Conservation (phyloP, 1,284 basidiomycete genomes). For the Sporisorium reilianum region DNA sequence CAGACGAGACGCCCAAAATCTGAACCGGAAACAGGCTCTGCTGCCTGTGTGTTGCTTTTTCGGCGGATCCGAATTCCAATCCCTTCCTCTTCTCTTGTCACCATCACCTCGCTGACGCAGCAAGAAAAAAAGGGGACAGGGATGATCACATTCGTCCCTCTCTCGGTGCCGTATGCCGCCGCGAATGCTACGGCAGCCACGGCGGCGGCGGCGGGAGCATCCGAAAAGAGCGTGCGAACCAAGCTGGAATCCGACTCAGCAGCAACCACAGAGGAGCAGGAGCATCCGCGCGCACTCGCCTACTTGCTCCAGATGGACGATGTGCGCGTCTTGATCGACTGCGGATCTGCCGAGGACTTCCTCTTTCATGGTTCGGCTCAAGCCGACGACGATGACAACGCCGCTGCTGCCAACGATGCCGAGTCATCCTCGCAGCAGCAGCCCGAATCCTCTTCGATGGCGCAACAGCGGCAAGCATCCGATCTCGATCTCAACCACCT, state of each 20-base stretch:
- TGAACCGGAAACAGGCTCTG: conserved; percentile 7
- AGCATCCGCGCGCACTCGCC: conserved; percentile 62
- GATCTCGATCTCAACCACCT: conserved; percentile 35
- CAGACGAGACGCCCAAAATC: conserved; percentile 2
- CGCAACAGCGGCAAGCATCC: conserved; percentile 36
- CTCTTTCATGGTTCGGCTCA: conserved; percentile 34
- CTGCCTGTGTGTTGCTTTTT: neutral
- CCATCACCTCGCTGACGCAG: neutral
- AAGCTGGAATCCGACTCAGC: conserved; percentile 33
- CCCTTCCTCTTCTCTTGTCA: neutral
- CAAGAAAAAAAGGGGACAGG: neutral
- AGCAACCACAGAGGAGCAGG: conserved; percentile 20
- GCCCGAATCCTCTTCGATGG: conserved; percentile 45
- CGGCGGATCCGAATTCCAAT: conserved; percentile 7
- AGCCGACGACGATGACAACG: neutral
- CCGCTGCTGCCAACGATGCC: neutral
- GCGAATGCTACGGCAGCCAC: conserved; percentile 7
- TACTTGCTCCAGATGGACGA: conserved; percentile 96
- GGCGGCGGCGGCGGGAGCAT: conserved; percentile 6
- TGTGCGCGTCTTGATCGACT: conserved; percentile 91
- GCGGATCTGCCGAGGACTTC: conserved; percentile 74
- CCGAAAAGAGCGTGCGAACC: conserved; percentile 30
- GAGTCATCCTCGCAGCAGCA: conserved; percentile 3
- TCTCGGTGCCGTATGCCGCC: conserved; percentile 55
- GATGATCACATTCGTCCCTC: conserved; percentile 62